These are phyloP conservation scores for Leccinellum albellum DNA, from an alignment of 768 basidiomycete species.

Conservation along the genomic window DNA sequence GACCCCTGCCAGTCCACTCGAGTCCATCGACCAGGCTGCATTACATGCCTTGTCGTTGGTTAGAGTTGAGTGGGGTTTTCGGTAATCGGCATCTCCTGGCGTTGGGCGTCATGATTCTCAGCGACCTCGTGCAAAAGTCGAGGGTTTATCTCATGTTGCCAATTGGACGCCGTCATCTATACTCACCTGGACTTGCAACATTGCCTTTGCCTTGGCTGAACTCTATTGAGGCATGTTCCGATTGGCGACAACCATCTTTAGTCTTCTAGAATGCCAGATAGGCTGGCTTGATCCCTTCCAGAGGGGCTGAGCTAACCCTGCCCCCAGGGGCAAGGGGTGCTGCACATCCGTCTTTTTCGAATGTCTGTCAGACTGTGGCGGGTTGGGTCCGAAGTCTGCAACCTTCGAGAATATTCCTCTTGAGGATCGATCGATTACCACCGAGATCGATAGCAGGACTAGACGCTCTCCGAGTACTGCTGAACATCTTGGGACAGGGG, in stretches of 20 bases:
- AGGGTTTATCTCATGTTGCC: not conserved
- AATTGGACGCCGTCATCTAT: not conserved
- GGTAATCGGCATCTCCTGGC: too few species aligned
- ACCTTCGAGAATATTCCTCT: not conserved
- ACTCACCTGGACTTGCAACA: too few species aligned
- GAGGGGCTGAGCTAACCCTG: not conserved
- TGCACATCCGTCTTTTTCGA: not conserved
- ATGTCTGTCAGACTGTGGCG: not conserved
- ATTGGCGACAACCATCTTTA: not conserved
- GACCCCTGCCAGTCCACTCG: not conserved
- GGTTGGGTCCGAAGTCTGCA: not conserved
- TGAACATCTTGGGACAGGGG: not conserved
- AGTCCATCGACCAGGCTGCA: not conserved
- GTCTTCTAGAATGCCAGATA: not conserved
- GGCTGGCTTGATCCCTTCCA: not conserved
- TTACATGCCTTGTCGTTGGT: not conserved
- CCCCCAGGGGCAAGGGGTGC: not conserved
- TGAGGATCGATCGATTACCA: not conserved
- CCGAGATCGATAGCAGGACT: not conserved
- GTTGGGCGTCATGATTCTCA: not conserved
- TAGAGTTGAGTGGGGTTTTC: not conserved
- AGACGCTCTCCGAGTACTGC: not conserved
- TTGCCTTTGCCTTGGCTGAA: not conserved
- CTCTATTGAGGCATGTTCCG: not conserved
- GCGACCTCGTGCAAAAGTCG: not conserved